Conservation (phyloP, 2,329 filamentous ascomycete genomes). For the Phaeophleospora eucalypticola region DNA sequence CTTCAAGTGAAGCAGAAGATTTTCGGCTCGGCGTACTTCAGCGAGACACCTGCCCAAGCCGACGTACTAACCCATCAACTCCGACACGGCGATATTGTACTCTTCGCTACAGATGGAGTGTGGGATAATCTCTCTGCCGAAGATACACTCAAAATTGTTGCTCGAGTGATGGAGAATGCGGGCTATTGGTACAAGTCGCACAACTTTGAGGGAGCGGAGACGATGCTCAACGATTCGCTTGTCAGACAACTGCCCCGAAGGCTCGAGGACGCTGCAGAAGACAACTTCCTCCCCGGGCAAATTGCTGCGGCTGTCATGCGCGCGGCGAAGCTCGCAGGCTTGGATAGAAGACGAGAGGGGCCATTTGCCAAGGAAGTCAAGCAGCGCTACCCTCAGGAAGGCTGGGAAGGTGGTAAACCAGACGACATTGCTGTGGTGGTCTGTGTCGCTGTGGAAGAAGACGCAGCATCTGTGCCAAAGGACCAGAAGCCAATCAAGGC, state of each 20-base stretch:
- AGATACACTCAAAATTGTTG: constrained; percentile 78
- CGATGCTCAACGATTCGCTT: constrained; percentile 26
- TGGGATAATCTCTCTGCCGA: constrained; percentile 94
- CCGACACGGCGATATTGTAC: constrained; percentile 85
- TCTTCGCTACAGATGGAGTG: constrained; percentile 91
- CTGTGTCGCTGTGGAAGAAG: constrained; percentile 67
- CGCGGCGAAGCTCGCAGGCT: constrained; percentile 79
- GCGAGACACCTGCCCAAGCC: constrained; percentile 80
- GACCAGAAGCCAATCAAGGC: constrained; percentile 29
- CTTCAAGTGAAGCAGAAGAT: constrained; percentile 75
- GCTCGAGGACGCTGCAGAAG: constrained; percentile 28
- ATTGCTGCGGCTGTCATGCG: constrained; percentile 75
- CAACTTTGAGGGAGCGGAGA: constrained; percentile 28
- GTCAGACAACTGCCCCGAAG: constrained; percentile 21
- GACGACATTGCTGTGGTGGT: constrained; percentile 92
- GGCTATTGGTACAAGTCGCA: constrained; percentile 33
- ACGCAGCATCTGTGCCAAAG: constrained; percentile 3
- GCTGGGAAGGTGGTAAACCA: constrained; percentile 86
- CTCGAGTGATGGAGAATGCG: constrained; percentile 57
- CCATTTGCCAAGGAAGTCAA: constrained; percentile 95
- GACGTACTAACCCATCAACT: constrained; percentile 72
- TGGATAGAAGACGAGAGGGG: constrained; percentile 76
- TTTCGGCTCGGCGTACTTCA: constrained; percentile 66
- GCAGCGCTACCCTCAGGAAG: constrained; percentile 77
- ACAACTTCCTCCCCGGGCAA: constrained; percentile 66